Evolutionary conservation across 768 basidiomycete genomes (phyloP).

Genomic region (Asterophora lycoperdoides): DNA sequence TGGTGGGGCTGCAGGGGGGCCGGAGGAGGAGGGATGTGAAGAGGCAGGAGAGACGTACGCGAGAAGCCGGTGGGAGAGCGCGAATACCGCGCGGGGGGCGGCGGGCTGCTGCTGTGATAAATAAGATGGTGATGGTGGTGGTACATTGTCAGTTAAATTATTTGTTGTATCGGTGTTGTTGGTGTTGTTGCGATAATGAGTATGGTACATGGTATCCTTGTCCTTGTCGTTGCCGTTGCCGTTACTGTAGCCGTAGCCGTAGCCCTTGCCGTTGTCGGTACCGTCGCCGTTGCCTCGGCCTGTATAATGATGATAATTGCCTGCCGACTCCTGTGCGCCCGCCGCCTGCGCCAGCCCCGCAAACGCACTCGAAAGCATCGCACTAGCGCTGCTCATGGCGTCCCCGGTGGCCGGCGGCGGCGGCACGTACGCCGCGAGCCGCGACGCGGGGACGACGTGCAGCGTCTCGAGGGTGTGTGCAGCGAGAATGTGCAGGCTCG

Average conservation of each 20-base stretch:
- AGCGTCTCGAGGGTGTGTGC: constrained; percentile 48
- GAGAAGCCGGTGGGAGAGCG: constrained; percentile 58
- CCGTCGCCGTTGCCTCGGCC: too few species aligned
- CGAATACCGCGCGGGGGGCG: constrained; percentile 46
- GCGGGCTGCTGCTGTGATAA: not conserved
- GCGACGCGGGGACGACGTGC: constrained; percentile 43
- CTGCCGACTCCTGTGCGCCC: too few species aligned
- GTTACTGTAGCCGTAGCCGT: not conserved
- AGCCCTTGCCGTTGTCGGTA: not conserved
- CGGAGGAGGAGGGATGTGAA: constrained; percentile 7
- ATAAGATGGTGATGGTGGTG: too few species aligned
- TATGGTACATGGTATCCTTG: constrained; percentile 1
- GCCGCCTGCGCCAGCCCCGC: not conserved
- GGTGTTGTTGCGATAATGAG: not conserved
- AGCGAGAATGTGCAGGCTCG: constrained; percentile 54
- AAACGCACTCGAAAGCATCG: constrained; percentile 12
- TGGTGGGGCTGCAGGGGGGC: not conserved
- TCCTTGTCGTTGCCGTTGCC: not conserved
- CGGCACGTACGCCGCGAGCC: constrained; percentile 42
- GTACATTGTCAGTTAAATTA: too few species aligned
- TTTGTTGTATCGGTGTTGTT: not conserved
- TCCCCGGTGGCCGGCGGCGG: constrained; percentile 21
- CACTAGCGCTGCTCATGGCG: not conserved
- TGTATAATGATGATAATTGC: too few species aligned
- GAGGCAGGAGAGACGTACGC: constrained; percentile 42